Conservation (phyloP, 2,329 filamentous ascomycete genomes). For the Neonectria magnoliae region DNA sequence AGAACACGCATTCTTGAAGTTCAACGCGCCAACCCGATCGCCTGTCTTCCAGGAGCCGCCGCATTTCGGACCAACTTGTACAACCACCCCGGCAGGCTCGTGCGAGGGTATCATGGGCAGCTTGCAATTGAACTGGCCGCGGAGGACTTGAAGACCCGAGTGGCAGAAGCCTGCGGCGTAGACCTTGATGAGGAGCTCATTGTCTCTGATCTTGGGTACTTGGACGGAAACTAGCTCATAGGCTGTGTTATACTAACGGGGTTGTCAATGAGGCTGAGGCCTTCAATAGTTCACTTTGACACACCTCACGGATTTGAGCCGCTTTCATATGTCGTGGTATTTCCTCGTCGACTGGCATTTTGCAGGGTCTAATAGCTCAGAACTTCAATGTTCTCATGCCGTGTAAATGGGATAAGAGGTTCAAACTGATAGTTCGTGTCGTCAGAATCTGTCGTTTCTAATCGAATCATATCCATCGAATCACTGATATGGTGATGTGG, state of each 20-base stretch:
- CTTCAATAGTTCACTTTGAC: neutral
- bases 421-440: neutral
- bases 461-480: neutral
- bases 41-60: slow-evolving; percentile 41
- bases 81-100: slow-evolving; percentile 48
- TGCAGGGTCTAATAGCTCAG: neutral
- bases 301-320: slow-evolving; percentile 8
- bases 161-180: slow-evolving; percentile 51
- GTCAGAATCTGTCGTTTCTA: neutral
- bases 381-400: neutral
- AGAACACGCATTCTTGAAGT: slow-evolving; percentile 47
- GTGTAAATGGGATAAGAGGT: neutral
- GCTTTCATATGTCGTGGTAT: slow-evolving; percentile 16
- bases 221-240: slow-evolving; percentile 38
- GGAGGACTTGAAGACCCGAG: slow-evolving; percentile 49
- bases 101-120: slow-evolving; percentile 48
- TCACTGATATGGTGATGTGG: neutral
- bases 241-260: slow-evolving; percentile 42
- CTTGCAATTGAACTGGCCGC: slow-evolving; percentile 45
- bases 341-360: neutral
- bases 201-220: slow-evolving; percentile 37
- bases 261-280: neutral
- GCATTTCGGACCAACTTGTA: slow-evolving; percentile 40
- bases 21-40: slow-evolving; percentile 49
- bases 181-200: slow-evolving; percentile 46